Base-by-base conservation (phyloP, 2,329 filamentous ascomycete genomes). In the Scytalidium sp. region DNA sequence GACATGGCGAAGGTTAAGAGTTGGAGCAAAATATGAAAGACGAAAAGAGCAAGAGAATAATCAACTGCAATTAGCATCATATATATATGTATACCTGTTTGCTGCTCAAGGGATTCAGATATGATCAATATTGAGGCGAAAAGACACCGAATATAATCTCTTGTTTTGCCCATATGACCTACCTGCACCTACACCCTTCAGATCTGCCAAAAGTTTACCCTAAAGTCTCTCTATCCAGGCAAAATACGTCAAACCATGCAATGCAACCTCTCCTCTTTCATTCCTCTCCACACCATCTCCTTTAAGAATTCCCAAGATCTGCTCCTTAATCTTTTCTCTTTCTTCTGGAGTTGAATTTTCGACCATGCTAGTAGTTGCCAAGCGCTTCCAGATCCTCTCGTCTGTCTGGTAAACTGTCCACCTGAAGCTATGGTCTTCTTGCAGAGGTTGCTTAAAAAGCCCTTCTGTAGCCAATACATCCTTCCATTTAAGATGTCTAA, bases 281-380 rank as follows among this genome's bases (percentile, higher is more conserved):
- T 87, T 83, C 54, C 69, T 73, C 58, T 78, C 73, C 1, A 78
- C 79, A 50, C 80, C 78, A 1, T 68, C 67, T 11, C 66, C 69
- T 19, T 69, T 67, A 51, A 88, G 53, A 9, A 76, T 75, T 49
- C 78, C 72, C 45, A 81, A 76, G 56, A 83, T 76, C 47, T 68
- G 67, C 40, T 68, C 69, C 47, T 71, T 70, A 43, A 78, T 76
- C 43, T 69, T 67, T 47, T 68, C 70, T 57, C 72, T 73, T 36
- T 75, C 70, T 45, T 75, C 68, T 1, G 74, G 78, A 43, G 71
- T 62, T 11, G 87, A 67, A 47, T 84, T 73, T 3, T 81, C 78
- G 53, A 90, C 78, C 62, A 88, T 85, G 59, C 84, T 87, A 50
- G 90, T 67, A 11, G 86, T 90, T 43, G 73, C 73, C 51, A 85